Evolutionary conservation across 179 eudicot genomes (phyloP).

Genomic region (Sideroxylon spinosum): DNA sequence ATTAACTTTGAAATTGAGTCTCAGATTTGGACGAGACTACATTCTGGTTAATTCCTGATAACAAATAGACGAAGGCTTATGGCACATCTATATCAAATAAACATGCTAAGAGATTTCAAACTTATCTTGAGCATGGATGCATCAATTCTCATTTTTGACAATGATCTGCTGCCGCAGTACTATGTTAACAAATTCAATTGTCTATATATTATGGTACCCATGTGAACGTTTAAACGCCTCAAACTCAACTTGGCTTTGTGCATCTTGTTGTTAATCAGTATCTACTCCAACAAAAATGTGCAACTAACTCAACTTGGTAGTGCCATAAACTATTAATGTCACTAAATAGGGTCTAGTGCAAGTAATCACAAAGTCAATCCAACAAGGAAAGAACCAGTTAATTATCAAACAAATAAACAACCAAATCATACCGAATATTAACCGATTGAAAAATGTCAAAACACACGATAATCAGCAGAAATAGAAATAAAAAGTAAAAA

Average conservation of each 20-base stretch:
- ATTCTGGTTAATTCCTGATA: not conserved
- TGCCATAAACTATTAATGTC: no score
- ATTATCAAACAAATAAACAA: not conserved
- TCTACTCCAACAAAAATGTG: not conserved
- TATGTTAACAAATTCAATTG: conserved; percentile 1
- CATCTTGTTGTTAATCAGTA: not conserved
- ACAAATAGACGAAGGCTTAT: not conserved
- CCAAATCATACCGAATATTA: no score
- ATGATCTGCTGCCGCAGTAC: not conserved
- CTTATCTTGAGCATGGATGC: conserved; percentile 4
- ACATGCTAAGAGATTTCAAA: conserved; percentile 7
- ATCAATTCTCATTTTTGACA: not conserved
- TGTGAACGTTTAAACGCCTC: not conserved
- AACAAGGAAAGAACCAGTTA: not conserved
- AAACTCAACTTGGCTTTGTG: not conserved
- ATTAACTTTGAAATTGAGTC: not conserved
- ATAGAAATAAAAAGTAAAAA: no score
- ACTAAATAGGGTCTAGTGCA: not conserved
- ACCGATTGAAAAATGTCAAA: no score
- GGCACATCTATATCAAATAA: not conserved
- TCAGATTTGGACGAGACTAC: not conserved
- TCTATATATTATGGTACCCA: not conserved
- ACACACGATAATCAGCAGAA: no score
- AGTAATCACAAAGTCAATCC: not conserved
- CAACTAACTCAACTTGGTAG: not conserved